Evolutionary conservation across 805 yeast genomes (phyloP), one percentile per base, ranked within the genome.

Genomic region (Candida fluviatilis): DNA sequence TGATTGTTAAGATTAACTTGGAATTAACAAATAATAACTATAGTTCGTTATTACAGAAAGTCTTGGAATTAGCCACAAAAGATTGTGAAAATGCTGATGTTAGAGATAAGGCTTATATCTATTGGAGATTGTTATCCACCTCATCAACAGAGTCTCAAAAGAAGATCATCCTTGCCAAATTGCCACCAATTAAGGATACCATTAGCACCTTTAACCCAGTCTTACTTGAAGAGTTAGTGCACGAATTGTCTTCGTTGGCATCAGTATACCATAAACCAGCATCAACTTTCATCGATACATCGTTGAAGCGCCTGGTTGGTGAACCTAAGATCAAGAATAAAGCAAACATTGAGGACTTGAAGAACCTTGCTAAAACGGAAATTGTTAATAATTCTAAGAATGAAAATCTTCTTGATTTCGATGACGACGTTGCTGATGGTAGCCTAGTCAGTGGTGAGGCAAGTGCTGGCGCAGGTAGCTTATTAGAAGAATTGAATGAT

Each of bases 231-330:
- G 82, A 78, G 45, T 70, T 93, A 35, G 54, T 91, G 21, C 56
- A 66, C n/a, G 95, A 91, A 55, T 63, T 91, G 39, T 81, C 95
- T 2, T 83, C 93, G 6, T 72, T 93, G 44, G 82, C 96, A 27
- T 87, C 97, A 0, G 93, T 93, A 2, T 87, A 87, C 54, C 95
- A 84, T 60, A 84, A 83, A 54, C 95, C 97, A 10, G 78, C 85
- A 4, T 66, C 77, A 14, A 69, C 79, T 24, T 83, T 84, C 51
- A 66, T 80, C 46, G 74, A 73, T 40, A 55, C 64, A 48, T 47
- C 59, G 35, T 40, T 56, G 43, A 70, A 69, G 37, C 69, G 71
- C 35, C 30, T 23, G 26, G 18, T 30, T 27, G 46, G 37, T 43
- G 21, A 41, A 40, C 19, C 39, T 10, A 37, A 44, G 11, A 29